Evolutionary conservation across 2,329 filamentous ascomycete genomes (phyloP), one percentile per base, ranked within the genome.

Genomic region (Trichoderma oligosporum): DNA sequence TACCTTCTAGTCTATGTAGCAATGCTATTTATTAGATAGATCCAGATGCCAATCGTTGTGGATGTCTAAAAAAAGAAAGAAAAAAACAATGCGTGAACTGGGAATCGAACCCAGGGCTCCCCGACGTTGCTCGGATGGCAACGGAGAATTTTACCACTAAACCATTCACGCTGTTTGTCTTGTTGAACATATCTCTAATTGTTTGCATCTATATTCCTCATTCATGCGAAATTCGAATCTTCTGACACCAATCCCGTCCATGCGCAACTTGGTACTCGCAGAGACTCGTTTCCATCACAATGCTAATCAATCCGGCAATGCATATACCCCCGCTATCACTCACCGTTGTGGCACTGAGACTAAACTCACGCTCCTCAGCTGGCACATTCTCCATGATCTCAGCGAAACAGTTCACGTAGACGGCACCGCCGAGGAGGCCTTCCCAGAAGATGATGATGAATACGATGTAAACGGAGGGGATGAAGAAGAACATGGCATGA

Each of bases 321-420:
- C 90, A 96, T 31, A 97, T 96, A 0, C 94, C 93, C 0, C 78
- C 92, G 38, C 89, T 94, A 70, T 97, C 94, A 68, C 91, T 96
- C 38, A 97, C 93, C 24, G 88, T 95, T 2, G 91, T 94, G 0
- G 92, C 93, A 0, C 89, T 86, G 1, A 99, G 75, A 59, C 90
- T 95, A 68, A 97, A 97, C 73, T 99, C 94, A 5, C 93, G 82
- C 53, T 97, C 91, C 29, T 85, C 82, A 4, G 80, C 76, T 0
- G 85, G 84, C 1, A 97, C 85, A 6, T 86, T 85, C 66, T 97
- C 91, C 70, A 91, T 87, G 61, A 99, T 97, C 69, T 95, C 89
- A 0, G 92, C 91, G 72, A 97, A 99, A 0, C 92, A 96, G 66
- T 93, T 96, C 59, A 97, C 92, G 66, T 99, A 99, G 0, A 97